These are phyloP conservation scores for Cryptosporidium felis DNA, from an alignment of 169 alveolate species.

Conservation along the genomic window DNA sequence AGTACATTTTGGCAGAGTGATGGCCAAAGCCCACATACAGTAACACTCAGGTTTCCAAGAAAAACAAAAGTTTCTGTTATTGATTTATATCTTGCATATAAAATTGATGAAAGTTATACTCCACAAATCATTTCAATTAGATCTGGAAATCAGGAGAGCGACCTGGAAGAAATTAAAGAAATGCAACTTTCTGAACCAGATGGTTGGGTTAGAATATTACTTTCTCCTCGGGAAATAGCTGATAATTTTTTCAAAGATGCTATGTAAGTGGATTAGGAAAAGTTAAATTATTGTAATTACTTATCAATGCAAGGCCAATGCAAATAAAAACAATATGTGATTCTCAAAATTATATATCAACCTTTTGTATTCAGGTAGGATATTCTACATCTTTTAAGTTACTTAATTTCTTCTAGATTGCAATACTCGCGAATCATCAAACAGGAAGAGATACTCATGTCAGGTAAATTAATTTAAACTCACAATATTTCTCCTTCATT, in stretches of 20 bases:
- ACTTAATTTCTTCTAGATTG: constrained; percentile 74
- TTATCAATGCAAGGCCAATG: constrained; percentile 70
- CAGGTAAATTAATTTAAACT: constrained; percentile 76
- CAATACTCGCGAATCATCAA: constrained; percentile 82
- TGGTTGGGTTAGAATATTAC: constrained; percentile 71
- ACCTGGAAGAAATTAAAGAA: constrained; percentile 72
- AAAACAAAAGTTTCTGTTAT: constrained; percentile 80
- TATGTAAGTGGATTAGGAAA: constrained; percentile 76
- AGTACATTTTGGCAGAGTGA: constrained; percentile 87
- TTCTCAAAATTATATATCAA: constrained; percentile 73
- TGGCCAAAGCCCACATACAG: constrained; percentile 85
- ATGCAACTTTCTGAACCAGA: constrained; percentile 69
- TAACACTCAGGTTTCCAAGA: constrained; percentile 81
- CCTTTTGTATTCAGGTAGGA: constrained; percentile 67
- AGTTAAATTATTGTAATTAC: constrained; percentile 75
- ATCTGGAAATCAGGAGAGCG: constrained; percentile 80
- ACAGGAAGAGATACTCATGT: constrained; percentile 86
- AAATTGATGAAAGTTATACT: constrained; percentile 84
- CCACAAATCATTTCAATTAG: constrained; percentile 83
- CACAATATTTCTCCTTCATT: neutral
- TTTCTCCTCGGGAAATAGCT: constrained; percentile 72
- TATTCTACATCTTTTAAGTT: neutral
- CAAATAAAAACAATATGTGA: constrained; percentile 78
- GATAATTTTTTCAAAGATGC: constrained; percentile 78
- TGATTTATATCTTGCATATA: constrained; percentile 81